phyloP scores from a whole-genome alignment of 257 asterid species.

The Fraxinus cuspidata region DNA sequence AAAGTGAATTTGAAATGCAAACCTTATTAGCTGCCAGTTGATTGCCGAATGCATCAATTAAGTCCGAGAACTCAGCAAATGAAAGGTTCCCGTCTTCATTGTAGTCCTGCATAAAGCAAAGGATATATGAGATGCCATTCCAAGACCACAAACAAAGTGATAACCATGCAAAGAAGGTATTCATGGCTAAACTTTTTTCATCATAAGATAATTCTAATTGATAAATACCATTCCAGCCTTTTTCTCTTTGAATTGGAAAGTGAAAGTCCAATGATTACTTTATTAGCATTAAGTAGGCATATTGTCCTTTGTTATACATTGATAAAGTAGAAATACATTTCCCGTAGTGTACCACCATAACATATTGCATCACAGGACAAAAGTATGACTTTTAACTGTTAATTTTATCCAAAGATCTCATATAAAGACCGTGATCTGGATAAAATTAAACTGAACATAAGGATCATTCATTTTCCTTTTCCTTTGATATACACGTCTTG shows the following conservation, averaged over 20 bases:
- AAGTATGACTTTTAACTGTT: background rate
- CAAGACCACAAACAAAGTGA: slow-evolving; percentile 25
- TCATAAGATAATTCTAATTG: slow-evolving; percentile 6
- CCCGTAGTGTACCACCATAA: background rate
- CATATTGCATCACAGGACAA: background rate
- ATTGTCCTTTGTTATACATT: background rate
- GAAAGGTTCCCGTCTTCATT: slow-evolving; percentile 84
- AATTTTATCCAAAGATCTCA: background rate
- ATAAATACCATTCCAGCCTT: slow-evolving; percentile 4
- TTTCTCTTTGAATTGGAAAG: slow-evolving; percentile 6
- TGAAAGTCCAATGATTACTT: slow-evolving; percentile 3
- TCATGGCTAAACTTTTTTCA: slow-evolving; percentile 21
- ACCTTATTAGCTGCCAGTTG: slow-evolving; percentile 89
- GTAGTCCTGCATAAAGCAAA: slow-evolving; percentile 64
- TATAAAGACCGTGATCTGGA: background rate
- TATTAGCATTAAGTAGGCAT: background rate
- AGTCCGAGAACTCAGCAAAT: slow-evolving; percentile 67
- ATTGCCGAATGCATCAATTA: slow-evolving; percentile 94
- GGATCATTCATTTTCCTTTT: background rate
- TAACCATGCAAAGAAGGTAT: slow-evolving; percentile 14
- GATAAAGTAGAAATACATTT: background rate
- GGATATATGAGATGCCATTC: slow-evolving; percentile 13
- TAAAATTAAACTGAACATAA: background rate
- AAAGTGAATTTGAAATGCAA: slow-evolving; percentile 23
- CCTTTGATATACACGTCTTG: no score